Base-by-base conservation (phyloP, 2,329 filamentous ascomycete genomes). In the Penicillium sp. region DNA sequence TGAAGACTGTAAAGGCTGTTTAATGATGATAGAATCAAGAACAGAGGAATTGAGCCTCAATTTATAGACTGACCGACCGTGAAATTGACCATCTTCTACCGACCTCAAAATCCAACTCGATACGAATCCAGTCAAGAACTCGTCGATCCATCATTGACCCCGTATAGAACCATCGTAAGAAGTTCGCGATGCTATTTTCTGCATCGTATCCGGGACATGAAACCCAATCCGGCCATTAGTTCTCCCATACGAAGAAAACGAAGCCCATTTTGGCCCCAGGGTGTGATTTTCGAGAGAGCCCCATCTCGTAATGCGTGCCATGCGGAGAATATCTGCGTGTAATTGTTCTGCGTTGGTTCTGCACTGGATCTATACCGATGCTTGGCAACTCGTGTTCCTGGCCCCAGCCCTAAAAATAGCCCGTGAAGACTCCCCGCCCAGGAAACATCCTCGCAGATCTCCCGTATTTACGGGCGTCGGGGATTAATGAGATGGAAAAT, bases 241-340 rank as follows among this genome's bases (percentile, higher is more conserved):
- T 28, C 24, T 5, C 24, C 5, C 5, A 28, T 28, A 23, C 5
- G 18, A 11, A 34, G 7, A 23, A 29, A 14, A 44, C 19, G n/a
- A 23, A n/a, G 18, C 7, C 34, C 18, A 2, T 36, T 53, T 52
- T 44, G 37, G 51, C 51, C 51, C 45, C 51, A 53, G 16, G 29
- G 44, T 48, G 16, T 26, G 29, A 48, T 43, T 24, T 3, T 44
- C n/a, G 37, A 31, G 18, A 48, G 21, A 13, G 11, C 33, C 16
- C 19, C 29, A 21, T 46, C 42, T 46, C 42, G 37, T 48, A n/a
- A 49, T 53, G 29, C 29, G 14, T 8, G 18, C 11, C 8, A 37
- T 21, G 10, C 16, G 18, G 34, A 9, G 10, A 37, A 19, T 11
- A 19, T 21, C 16, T 37, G 18, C 34, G 18, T 16, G 18, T 7